A percentile compares a stretch with the other conserved stretches of the same genome.
Evolutionary conservation across 441 rosid species (phyloP).

Genomic region (Erodium moschatum): DNA sequence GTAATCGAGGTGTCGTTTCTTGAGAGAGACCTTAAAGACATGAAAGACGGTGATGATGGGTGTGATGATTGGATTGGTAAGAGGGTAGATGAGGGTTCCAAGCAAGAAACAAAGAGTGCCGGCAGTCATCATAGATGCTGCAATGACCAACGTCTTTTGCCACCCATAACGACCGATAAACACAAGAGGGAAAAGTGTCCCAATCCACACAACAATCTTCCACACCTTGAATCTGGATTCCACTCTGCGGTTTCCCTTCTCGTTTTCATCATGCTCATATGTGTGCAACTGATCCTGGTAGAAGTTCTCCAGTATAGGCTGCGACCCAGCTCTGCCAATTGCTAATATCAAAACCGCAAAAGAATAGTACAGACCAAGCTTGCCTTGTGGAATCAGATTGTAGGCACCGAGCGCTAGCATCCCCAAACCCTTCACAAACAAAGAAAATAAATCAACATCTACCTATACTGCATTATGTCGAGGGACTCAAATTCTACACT

Average conservation of each 20-base stretch:
- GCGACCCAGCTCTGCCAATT: not conserved
- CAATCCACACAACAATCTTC: conserved; percentile 6
- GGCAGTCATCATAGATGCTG: not conserved
- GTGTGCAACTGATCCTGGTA: not conserved
- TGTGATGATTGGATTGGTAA: not conserved
- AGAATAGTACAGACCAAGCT: conserved; percentile 5
- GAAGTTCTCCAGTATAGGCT: conserved; percentile 5
- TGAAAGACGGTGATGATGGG: not conserved
- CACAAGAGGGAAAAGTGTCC: not conserved
- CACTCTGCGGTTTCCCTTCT: not conserved
- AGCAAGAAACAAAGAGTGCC: not conserved
- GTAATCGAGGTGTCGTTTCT: not conserved
- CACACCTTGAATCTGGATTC: not conserved
- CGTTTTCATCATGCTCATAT: not conserved
- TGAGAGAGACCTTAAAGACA: not conserved
- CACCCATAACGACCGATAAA: not conserved
- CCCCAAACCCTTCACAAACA: not conserved
- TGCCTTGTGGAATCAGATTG: not conserved
- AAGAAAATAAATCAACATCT: not conserved
- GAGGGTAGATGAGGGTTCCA: not conserved
- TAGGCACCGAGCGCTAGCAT: conserved; percentile 5
- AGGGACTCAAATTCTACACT: too few relatives aligned
- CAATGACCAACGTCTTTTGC: conserved; percentile 4
- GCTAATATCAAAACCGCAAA: not conserved
- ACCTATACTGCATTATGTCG: not conserved